These are phyloP conservation scores for Penicillium bovifimosum DNA, from an alignment of 495 filamentous ascomycete genomes.

Conservation along the genomic window DNA sequence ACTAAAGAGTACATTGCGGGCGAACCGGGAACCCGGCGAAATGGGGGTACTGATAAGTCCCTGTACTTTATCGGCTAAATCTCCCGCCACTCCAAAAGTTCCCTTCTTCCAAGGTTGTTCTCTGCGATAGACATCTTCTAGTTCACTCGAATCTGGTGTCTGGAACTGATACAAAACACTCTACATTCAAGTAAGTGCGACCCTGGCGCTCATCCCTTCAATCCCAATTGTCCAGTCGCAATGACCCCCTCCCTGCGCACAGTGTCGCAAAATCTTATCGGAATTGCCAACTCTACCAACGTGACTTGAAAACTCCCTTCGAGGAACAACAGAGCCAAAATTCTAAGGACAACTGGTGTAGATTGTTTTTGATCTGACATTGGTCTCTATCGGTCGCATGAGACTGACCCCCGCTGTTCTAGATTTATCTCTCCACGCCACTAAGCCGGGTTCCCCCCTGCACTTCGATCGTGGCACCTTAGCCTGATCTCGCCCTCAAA, in stretches of 20 bases:
- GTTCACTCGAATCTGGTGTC: no score
- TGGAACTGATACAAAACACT: no score
- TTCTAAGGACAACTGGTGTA: not conserved
- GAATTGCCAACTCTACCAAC: not conserved
- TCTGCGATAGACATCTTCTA: not conserved
- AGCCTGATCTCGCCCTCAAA: not conserved
- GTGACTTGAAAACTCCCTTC: not conserved
- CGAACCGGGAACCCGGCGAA: not conserved
- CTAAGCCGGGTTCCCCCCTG: conserved; percentile 16
- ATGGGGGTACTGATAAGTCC: conserved; percentile 1
- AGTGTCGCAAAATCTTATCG: conserved; percentile 17
- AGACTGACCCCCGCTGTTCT: conserved; percentile 24
- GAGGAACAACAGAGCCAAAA: not conserved
- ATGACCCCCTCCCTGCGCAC: conserved; percentile 21
- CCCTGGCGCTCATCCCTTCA: not conserved
- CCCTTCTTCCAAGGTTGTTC: not conserved
- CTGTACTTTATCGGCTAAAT: conserved; percentile 1
- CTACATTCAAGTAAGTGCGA: not conserved
- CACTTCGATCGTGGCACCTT: conserved; percentile 5
- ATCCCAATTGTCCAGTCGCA: conserved; percentile 2
- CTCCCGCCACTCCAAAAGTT: conserved; percentile 11
- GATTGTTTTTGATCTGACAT: not conserved
- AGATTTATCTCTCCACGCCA: conserved; percentile 26
- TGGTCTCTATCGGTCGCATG: conserved; percentile 11
- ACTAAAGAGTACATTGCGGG: not conserved